These are phyloP conservation scores for Vitis hybrid DNA, from an alignment of 177 flowering plant species.

Conservation along the genomic window DNA sequence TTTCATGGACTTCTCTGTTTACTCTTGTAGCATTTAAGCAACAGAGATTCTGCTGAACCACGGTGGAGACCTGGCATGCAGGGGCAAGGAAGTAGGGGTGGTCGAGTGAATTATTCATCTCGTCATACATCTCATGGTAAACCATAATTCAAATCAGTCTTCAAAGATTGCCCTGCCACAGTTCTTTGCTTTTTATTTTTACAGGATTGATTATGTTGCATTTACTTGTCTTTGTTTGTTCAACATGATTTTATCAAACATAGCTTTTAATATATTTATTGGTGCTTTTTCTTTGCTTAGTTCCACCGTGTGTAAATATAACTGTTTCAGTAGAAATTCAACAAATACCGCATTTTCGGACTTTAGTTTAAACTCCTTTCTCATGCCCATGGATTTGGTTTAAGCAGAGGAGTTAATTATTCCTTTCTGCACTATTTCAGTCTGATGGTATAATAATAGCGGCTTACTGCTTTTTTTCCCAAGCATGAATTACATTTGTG, in stretches of 20 bases:
- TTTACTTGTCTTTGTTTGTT: neutral
- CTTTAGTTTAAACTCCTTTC: neutral
- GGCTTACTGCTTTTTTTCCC: neutral
- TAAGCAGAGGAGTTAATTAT: neutral
- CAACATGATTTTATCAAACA: neutral
- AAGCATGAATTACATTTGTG: neutral
- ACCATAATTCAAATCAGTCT: neutral
- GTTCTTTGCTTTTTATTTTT: too few relatives aligned
- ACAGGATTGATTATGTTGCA: neutral
- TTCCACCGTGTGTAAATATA: neutral
- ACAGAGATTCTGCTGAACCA: conserved; percentile 45
- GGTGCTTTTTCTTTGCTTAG: neutral
- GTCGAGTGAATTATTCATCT: conserved; percentile 36
- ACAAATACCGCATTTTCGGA: neutral
- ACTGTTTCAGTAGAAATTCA: neutral
- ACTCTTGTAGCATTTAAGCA: conserved; percentile 36
- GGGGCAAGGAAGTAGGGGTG: conserved; percentile 48
- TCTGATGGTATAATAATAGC: neutral
- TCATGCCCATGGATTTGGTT: neutral
- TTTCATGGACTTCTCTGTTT: neutral
- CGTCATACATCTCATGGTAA: conserved; percentile 45
- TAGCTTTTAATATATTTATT: neutral
- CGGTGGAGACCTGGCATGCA: conserved; percentile 42
- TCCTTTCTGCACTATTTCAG: neutral
- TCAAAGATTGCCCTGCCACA: too few relatives aligned